Percentiles rank a stretch among this genome's conserved stretches.
Evolutionary conservation across 2,329 filamentous ascomycete species (phyloP).

Genomic region (Neocucurbitaria cava): DNA sequence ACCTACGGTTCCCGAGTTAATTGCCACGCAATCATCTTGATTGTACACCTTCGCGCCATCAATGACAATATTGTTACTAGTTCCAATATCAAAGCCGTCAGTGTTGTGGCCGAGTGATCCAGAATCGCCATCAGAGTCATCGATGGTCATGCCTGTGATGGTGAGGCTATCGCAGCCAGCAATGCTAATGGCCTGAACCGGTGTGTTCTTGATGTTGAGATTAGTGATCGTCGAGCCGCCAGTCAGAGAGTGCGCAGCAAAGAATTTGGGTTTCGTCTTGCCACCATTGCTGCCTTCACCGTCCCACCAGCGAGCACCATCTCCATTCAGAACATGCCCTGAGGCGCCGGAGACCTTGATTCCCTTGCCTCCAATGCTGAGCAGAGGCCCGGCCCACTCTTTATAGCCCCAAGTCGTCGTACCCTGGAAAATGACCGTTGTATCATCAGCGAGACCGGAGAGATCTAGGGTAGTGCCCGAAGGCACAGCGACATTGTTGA

Average conservation of each 20-base stretch:
- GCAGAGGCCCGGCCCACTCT: slow-evolving; percentile 69
- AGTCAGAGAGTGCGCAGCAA: slow-evolving; percentile 61
- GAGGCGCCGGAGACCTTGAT: slow-evolving; percentile 66
- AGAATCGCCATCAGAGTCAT: slow-evolving; percentile 62
- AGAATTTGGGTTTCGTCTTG: slow-evolving; percentile 58
- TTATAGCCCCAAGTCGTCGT: slow-evolving; percentile 70
- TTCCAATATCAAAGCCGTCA: slow-evolving; percentile 64
- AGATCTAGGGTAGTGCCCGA: slow-evolving; percentile 65
- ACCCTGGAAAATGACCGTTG: slow-evolving; percentile 67
- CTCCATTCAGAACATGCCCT: slow-evolving; percentile 63
- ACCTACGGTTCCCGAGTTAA: slow-evolving; percentile 60
- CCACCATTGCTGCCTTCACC: slow-evolving; percentile 56
- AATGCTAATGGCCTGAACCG: slow-evolving; percentile 60
- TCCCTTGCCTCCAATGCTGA: slow-evolving; percentile 64
- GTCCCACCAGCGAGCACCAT: slow-evolving; percentile 62
- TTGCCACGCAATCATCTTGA: slow-evolving; percentile 66
- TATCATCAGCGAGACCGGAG: slow-evolving; percentile 58
- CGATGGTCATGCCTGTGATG: slow-evolving; percentile 60
- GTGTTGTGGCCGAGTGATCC: slow-evolving; percentile 55
- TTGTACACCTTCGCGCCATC: slow-evolving; percentile 60
- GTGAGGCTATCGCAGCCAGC: slow-evolving; percentile 53
- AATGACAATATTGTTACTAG: slow-evolving; percentile 57
- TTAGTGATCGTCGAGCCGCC: slow-evolving; percentile 55
- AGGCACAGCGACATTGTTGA: slow-evolving; percentile 63
- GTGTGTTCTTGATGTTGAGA: slow-evolving; percentile 61